Evolutionary conservation across 345 rosid genomes (phyloP).

Genomic region (sweet orange (Citrus sinensis)): DNA sequence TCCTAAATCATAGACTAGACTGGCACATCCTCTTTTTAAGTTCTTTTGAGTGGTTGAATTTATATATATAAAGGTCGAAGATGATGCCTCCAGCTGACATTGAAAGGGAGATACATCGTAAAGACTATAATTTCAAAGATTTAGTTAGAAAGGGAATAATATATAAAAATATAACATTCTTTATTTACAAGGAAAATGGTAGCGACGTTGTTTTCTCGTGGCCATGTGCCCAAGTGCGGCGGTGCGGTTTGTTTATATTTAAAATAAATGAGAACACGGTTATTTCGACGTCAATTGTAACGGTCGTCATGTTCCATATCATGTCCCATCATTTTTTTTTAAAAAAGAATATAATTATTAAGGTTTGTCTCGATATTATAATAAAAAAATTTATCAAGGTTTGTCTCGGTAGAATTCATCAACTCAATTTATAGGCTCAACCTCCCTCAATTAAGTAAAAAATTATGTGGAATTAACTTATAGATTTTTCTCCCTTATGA

Average conservation of each 20-base stretch:
- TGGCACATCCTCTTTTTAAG: not conserved
- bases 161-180: not conserved
- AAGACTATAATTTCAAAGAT: not conserved
- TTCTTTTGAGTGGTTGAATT: not conserved
- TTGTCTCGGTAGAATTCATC: too few relatives aligned
- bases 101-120: not conserved
- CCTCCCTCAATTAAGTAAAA: fast-evolving
- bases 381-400: too few relatives aligned
- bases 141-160: not conserved
- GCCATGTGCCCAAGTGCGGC: constrained; percentile 49
- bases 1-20: not conserved
- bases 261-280: not conserved
- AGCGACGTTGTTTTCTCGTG: constrained; percentile 18
- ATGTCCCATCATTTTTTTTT: not conserved
- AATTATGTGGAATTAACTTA: too few relatives aligned
- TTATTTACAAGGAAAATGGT: not conserved
- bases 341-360: too few relatives aligned
- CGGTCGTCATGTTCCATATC: not conserved
- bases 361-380: too few relatives aligned
- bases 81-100: constrained; percentile 6
- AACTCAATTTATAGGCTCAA: too few relatives aligned
- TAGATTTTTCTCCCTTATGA: fast-evolving
- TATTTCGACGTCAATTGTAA: constrained; percentile 10
- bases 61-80: not conserved
- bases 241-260: constrained; percentile 22